Evolutionary conservation across 257 asterid genomes (phyloP), one percentile per base, ranked within the genome.

Genomic region (Solanum piurae): DNA sequence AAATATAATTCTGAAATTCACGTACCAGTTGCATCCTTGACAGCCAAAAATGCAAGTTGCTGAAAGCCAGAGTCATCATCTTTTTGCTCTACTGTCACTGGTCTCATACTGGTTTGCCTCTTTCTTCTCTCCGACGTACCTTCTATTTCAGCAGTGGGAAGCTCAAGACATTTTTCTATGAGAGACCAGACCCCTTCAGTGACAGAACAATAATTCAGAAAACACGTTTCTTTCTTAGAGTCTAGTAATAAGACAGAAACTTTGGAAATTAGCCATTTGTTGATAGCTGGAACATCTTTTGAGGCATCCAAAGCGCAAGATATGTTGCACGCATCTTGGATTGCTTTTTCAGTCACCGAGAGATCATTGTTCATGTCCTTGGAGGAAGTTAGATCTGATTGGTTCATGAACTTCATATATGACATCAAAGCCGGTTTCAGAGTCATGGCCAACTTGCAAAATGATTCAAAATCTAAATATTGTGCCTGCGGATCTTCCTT

Each of bases 161-260:
- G 88, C 69, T 85, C 80, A 9, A 92, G 6, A 46, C 88, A 86
- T 86, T 90, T 92, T 84, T 95, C 98, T 13, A 92, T 82, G 82
- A 91, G 91, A n/a, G 95, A 94, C 96, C 98, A 94, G 44, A 90
- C 92, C 20, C 98, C 98, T 64, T 93, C 89, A 44, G 95, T 93
- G 83, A 90, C 72, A 12, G 89, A 58, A 83, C 90, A 72, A 88
- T 42, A 94, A 86, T 21, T 85, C 33, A 95, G 94, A 87, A 86
- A 76, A 49, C 98, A 95, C 6, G 89, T 91, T 29, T 94, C 95
- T 85, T 60, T 91, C 58, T 86, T 89, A 18, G 93, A 86, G 90
- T 96, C 95, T 2, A 95, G 60, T 46, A 96, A 44, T 86, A 96
- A 86, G 10, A 95, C 95, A 2, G 94, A 92, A 87, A 93, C 95